These are phyloP conservation scores for Brassica rapa DNA, from an alignment of 345 rosid genomes.

Conservation along the genomic window DNA sequence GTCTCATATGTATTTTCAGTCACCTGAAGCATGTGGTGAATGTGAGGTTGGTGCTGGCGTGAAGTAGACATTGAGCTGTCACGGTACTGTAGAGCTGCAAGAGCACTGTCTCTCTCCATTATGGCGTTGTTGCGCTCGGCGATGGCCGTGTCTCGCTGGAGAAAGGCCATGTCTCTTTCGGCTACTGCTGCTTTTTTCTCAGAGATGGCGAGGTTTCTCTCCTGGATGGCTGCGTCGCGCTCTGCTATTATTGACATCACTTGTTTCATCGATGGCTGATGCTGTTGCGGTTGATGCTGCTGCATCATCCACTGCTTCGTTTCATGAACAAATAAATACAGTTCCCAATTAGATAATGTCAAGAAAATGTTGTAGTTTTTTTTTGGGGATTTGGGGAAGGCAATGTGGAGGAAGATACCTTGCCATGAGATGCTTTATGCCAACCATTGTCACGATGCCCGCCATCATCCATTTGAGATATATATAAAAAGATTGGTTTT, in stretches of 20 bases:
- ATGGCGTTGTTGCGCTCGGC: conserved; percentile 91
- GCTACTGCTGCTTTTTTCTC: conserved; percentile 92
- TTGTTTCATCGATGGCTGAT: conserved; percentile 99
- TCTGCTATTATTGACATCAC: conserved; percentile 95
- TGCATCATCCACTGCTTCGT: conserved; percentile 85
- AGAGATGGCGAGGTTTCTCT: conserved; percentile 83
- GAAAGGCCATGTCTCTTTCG: conserved; percentile 88
- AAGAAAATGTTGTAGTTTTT: neutral
- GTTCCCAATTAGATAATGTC: neutral
- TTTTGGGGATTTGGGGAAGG: neutral
- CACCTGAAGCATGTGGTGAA: conserved; percentile 58
- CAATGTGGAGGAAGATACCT: conserved; percentile 50
- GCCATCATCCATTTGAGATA: conserved; percentile 77
- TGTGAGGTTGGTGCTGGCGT: conserved; percentile 41
- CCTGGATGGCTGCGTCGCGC: conserved; percentile 93
- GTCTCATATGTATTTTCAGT: conserved; percentile 57
- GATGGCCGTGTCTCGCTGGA: conserved; percentile 92
- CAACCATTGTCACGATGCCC: conserved; percentile 95
- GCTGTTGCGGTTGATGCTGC: conserved; percentile 72
- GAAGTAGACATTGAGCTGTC: conserved; percentile 59
- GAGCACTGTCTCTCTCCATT: conserved; percentile 82
- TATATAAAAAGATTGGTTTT: neutral
- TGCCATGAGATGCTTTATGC: conserved; percentile 82
- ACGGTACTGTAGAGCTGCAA: conserved; percentile 79
- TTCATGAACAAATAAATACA: conserved; percentile 21